Percentiles rank a stretch among this genome's conserved stretches.
Conservation (phyloP, 305 asterid species). For the Coffea humblotiana region DNA sequence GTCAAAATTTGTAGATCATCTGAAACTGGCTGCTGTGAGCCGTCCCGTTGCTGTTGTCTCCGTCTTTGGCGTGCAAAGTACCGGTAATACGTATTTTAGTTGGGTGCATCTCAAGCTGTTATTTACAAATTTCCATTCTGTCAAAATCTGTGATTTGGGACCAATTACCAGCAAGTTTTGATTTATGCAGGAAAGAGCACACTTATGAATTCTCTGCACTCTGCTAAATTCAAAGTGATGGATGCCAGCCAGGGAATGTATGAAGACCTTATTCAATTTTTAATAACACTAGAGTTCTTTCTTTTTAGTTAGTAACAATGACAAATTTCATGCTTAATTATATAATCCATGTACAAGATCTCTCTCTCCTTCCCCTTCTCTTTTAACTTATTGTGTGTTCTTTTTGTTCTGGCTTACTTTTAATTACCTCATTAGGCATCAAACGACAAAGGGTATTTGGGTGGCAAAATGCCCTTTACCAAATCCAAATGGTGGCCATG, state of each 20-base stretch:
- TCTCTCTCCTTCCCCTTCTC: no score
- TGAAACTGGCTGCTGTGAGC: neutral
- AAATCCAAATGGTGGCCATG: no score
- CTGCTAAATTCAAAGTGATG: slow-evolving; percentile 45
- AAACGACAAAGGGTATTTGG: slow-evolving; percentile 3
- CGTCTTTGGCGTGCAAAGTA: slow-evolving; percentile 8
- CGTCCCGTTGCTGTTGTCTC: neutral
- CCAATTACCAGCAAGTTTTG: neutral
- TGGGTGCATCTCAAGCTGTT: no score
- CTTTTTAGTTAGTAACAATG: no score
- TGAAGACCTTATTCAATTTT: slow-evolving; percentile 10
- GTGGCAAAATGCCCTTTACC: neutral
- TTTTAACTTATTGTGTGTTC: no score
- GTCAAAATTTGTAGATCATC: neutral
- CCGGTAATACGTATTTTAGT: neutral
- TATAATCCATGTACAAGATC: no score
- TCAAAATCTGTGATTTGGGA: no score
- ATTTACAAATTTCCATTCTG: no score
- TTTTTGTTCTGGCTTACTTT: neutral
- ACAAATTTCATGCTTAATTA: no score
- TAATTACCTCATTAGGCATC: neutral
- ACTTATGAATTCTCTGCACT: slow-evolving; percentile 39
- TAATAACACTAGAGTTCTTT: no score
- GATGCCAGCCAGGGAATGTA: slow-evolving; percentile 59
- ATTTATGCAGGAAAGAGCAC: slow-evolving; percentile 47